Evolutionary conservation across 2,329 filamentous ascomycete species (phyloP), one percentile per base, ranked within the genome.

Genomic region (Domatiomyces catenatus): DNA sequence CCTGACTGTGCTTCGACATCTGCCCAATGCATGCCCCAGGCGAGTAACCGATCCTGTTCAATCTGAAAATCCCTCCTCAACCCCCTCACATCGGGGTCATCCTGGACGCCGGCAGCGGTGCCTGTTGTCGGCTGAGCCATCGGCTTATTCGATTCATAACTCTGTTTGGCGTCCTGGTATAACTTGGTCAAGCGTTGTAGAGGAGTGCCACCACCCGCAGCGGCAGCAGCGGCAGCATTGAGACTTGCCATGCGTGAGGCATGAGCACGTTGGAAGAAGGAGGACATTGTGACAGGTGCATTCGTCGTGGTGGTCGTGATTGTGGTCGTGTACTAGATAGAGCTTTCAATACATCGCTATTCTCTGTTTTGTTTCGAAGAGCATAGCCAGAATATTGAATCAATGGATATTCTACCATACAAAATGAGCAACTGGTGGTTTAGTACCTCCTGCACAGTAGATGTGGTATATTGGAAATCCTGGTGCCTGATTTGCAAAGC

Each of bases 1-100:
- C 74, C 32, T 2, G 32, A 15, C 32, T 39, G 32, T 2, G 32
- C 32, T 39, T 15, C 32, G 52, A 75, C 77, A 61, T 81, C 79
- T 63, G 73, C 79, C 79, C 79, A 83, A 61, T 81, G 76, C 52
- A 81, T 66, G 46, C 79, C 79, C 79, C 79, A 83, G 28, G 78
- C 74, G 42, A 81, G 71, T 46, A 82, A 67, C 18, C 79, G 68
- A 62, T 82, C 77, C 60, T 79, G 78, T 60, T 83, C 79, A 49
- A 78, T 79, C 52, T 76, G 70, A 59, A 79, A 79, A 58, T 76
- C 78, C 52, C 73, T 72, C 56, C 80, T 74, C 39, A 81, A 66
- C 24, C 72, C 71, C 20, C 73, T 69, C 10, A 78, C 70, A 51
- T 80, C 75, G 32, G 74, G 75, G 48, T 69, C 67, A 49, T 71